Base-by-base conservation (phyloP, 371 early-diverging fungal species). In the Amoeboaphelidium protococcarum region DNA sequence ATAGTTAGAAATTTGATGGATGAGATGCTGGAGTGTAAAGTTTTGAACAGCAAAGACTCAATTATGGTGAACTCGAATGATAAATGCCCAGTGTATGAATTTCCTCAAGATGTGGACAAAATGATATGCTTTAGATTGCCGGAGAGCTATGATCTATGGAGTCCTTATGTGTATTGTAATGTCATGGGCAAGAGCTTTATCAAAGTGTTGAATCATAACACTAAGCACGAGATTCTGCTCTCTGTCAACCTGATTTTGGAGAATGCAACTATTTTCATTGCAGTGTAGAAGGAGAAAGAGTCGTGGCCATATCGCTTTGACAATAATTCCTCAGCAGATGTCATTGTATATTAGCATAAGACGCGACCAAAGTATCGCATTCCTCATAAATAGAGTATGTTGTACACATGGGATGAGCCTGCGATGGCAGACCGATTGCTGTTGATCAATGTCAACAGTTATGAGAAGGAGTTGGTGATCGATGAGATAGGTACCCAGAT, bases 281-380 rank as follows among this genome's bases (percentile, higher is more conserved):
- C 41, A 31, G 37, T 31, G 46, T n/a, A n/a, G n/a, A n/a, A n/a
- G n/a, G n/a, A n/a, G n/a, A n/a, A n/a, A n/a, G n/a, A n/a, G n/a
- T n/a, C n/a, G n/a, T 96, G 97, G 97, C 97, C 94, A 13, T 87
- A 76, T 50, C 61, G 74, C 10, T 69, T 96, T 42, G 81, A 82
- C 25, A 94, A 94, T 62, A 53, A 67, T n/a, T 80, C 86, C 0
- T 66, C 69, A 2, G 72, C 71, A 23, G 79, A 80, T 45, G 71
- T 91, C 40, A 60, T 63, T 0, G 74, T 91, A 42, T 78, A 76
- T 61, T 91, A 94, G 64, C 64, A 71, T 61, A 49, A 54, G 23
- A 22, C 63, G 3, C 51, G 50, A 23, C 52, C 44, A 2, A 52
- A 57, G 16, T 88, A 82, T 56, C 54, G 55, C 16, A 57, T 85